Evolutionary conservation across 306 rosid genomes (phyloP), one percentile per base, ranked within the genome.

Genomic region (Purshia tridentata): DNA sequence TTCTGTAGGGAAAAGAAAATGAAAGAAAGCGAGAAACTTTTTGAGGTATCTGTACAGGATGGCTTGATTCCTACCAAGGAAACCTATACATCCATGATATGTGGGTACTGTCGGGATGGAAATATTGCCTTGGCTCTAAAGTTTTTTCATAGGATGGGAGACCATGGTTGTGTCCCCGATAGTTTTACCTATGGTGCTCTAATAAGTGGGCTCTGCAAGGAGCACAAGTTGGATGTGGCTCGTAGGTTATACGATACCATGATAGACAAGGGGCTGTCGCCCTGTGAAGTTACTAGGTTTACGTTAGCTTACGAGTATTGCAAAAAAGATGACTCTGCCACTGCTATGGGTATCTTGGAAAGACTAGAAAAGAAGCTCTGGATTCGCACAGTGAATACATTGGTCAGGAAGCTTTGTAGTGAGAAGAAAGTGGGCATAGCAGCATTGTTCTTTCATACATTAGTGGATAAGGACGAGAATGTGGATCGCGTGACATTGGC

Each of bases 121-220:
- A 83, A 88, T 37, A 41, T 88, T 56, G 69, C 49, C 59, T 63
- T 76, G 81, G 99, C 99, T 12, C 37, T 86, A 9, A 85, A 87
- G 73, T 73, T 84, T 74, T 89, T 91, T 64, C 87, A 51, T 16
- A 80, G 81, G 83, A 91, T 94, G 96, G 81, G 80, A 20, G 89
- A 83, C 65, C 91, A 84, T 76, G 88, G 93, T 47, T 88, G 96
- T 79, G 64, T 67, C 29, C 91, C 97, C 0, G 97, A 88, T 77
- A 77, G 80, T 80, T 74, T 89, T 69, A 79, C 91, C 46, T 94
- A 86, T 41, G 82, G 96, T 59, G 89, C 97, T 47, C 83, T 91
- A 73, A 91, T 94, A 72, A 91, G 99, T 19, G 96, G 99, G 39
- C 90, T 91, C 51, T 91, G 96, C 80, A 91, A 82, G 74, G 91